Percentiles rank a stretch among this genome's conserved stretches.
Evolutionary conservation across 257 asterid species (phyloP).

Genomic region (Plantago major): DNA sequence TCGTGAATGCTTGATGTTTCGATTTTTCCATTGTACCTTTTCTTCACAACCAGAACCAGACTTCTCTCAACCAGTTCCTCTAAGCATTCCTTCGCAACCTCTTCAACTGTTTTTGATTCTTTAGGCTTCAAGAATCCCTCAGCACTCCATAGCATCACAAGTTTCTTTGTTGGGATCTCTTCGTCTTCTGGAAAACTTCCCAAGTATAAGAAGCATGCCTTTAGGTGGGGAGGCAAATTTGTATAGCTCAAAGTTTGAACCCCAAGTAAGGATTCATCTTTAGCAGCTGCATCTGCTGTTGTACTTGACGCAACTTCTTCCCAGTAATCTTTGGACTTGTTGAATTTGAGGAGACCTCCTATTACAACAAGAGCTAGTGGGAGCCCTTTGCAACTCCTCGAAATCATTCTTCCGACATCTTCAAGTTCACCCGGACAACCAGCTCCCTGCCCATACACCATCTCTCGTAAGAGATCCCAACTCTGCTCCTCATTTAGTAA

Average conservation of each 20-base stretch:
- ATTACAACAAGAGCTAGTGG: too few species aligned
- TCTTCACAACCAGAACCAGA: not conserved
- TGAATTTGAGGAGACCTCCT: too few species aligned
- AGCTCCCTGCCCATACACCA: not conserved
- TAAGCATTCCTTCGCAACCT: constrained; percentile 1
- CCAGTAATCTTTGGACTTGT: not conserved
- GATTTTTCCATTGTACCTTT: not conserved
- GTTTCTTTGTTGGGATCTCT: not conserved
- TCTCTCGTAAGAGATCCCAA: not conserved
- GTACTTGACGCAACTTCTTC: not conserved
- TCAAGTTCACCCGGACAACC: not conserved
- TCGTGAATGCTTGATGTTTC: not conserved
- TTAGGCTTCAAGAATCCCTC: constrained; percentile 5
- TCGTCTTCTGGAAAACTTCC: not conserved
- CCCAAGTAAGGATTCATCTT: not conserved
- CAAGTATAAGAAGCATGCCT: not conserved
- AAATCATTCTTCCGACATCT: too few species aligned
- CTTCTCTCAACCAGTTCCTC: not conserved
- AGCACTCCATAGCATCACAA: not conserved
- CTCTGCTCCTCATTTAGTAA: not conserved
- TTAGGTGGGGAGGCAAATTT: constrained; percentile 1
- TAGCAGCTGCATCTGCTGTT: not conserved
- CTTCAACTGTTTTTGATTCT: not conserved
- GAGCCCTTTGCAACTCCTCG: too few species aligned
- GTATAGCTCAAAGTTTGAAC: not conserved